phyloP scores from a whole-genome alignment of 163 green algal species.

The Scenedesmus sp. region DNA sequence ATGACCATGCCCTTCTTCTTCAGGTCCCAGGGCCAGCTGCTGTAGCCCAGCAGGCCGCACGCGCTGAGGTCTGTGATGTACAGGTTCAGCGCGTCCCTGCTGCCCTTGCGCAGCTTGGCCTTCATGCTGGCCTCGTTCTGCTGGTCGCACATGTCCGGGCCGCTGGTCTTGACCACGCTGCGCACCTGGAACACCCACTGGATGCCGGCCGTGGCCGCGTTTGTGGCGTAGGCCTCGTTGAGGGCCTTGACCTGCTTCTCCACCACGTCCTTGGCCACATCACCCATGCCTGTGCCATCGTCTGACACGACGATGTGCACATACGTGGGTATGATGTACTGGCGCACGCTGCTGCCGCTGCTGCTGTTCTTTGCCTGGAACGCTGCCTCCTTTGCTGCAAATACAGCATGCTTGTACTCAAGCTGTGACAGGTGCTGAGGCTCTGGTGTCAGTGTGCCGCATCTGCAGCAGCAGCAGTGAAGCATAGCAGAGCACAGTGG shows the following conservation, averaged over 20 bases:
- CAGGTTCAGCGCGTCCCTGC: slow-evolving; percentile 45
- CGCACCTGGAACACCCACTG: slow-evolving; percentile 46
- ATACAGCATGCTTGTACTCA: slow-evolving; percentile 46
- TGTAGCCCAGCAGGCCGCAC: slow-evolving; percentile 54
- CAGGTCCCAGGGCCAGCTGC: slow-evolving; percentile 56
- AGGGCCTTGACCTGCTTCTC: slow-evolving; percentile 44
- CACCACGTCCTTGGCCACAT: slow-evolving; percentile 30
- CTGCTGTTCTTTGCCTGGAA: neutral
- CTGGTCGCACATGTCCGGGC: slow-evolving; percentile 52
- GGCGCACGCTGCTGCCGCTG: neutral
- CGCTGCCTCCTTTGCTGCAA: slow-evolving; percentile 41
- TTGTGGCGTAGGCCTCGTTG: slow-evolving; percentile 46
- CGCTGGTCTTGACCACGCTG: neutral
- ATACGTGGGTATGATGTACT: slow-evolving; percentile 47
- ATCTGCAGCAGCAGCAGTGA: slow-evolving; percentile 22
- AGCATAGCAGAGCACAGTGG: neutral
- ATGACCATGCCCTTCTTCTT: slow-evolving; percentile 42
- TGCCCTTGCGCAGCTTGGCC: slow-evolving; percentile 42
- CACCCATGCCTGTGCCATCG: slow-evolving; percentile 42
- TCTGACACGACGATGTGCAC: slow-evolving; percentile 41
- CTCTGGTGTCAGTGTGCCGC: slow-evolving; percentile 34
- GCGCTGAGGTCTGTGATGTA: slow-evolving; percentile 52
- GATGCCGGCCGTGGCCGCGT: slow-evolving; percentile 8
- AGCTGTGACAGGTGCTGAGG: slow-evolving; percentile 20
- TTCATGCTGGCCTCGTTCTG: slow-evolving; percentile 48